phyloP scores from a whole-genome alignment of 1,139 yeast species.

The Candida glucosophila region DNA sequence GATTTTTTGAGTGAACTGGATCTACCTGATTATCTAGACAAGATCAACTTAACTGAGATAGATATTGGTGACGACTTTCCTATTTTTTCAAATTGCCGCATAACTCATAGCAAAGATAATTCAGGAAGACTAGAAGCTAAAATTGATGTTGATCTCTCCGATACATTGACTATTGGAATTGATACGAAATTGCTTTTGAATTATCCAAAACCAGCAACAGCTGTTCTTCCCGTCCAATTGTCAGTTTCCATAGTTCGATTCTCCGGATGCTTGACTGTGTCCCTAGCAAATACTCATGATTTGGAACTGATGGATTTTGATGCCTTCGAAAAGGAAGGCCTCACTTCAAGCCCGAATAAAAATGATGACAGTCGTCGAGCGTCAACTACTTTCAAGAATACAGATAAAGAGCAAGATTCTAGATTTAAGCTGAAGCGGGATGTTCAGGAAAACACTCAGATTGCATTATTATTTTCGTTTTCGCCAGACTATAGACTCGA shows the following conservation, averaged over 20 bases:
- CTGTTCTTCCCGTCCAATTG: slow-evolving; percentile 74
- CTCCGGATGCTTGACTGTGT: slow-evolving; percentile 85
- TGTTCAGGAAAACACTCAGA: slow-evolving; percentile 27
- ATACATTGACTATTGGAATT: slow-evolving; percentile 80
- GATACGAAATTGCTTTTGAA: slow-evolving; percentile 77
- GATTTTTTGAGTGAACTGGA: slow-evolving; percentile 41
- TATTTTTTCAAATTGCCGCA: slow-evolving; percentile 86
- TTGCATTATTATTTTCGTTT: slow-evolving; percentile 80
- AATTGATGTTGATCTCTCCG: slow-evolving; percentile 88
- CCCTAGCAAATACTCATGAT: slow-evolving; percentile 50
- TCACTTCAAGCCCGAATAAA: background rate
- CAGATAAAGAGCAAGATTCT: background rate
- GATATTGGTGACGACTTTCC: slow-evolving; percentile 96
- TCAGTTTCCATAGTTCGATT: slow-evolving; percentile 86
- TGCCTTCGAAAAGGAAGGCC: slow-evolving; percentile 1
- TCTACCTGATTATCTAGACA: slow-evolving; percentile 74
- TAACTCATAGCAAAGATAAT: slow-evolving; percentile 46
- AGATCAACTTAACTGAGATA: slow-evolving; percentile 72
- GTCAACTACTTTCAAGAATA: background rate
- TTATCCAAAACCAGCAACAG: slow-evolving; percentile 79
- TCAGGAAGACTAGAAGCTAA: slow-evolving; percentile 71
- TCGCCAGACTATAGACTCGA: slow-evolving; percentile 86
- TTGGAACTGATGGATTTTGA: slow-evolving; percentile 18
- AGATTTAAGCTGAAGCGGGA: background rate
- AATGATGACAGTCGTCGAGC: background rate